A percentile compares a stretch with the other conserved stretches of the same genome.
phyloP scores from a whole-genome alignment of 1,284 basidiomycete genomes.

The Ustilago bromivora region DNA sequence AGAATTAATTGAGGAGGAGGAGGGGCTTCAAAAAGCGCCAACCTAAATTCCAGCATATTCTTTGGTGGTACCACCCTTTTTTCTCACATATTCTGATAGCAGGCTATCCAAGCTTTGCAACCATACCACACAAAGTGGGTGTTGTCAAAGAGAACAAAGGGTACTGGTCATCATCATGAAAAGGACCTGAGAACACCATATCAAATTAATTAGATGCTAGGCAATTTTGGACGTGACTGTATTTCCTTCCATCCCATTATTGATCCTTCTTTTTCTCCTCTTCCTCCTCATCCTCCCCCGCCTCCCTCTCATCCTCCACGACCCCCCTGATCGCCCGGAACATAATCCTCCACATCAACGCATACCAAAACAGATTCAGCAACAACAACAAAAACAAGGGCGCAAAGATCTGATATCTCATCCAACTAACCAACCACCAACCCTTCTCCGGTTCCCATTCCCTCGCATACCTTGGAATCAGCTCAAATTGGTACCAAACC shows the following conservation, averaged over 20 bases:
- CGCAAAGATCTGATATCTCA: constrained; percentile 67
- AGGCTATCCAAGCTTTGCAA: too few species aligned
- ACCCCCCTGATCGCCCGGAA: constrained; percentile 52
- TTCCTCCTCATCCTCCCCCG: constrained; percentile 65
- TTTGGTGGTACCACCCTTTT: too few species aligned
- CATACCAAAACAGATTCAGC: constrained; percentile 68
- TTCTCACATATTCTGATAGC: too few species aligned
- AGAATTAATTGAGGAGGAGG: too few species aligned
- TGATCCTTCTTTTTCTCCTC: constrained; percentile 51
- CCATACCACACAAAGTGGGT: too few species aligned
- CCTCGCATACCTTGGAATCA: constrained; percentile 74
- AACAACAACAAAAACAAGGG: constrained; percentile 66
- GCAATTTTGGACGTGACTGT: too few species aligned
- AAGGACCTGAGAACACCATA: too few species aligned
- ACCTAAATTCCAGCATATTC: too few species aligned
- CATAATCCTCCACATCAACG: constrained; percentile 67
- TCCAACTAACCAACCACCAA: constrained; percentile 67
- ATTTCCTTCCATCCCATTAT: constrained; percentile 1
- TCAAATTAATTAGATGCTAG: too few species aligned
- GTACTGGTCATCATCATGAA: too few species aligned
- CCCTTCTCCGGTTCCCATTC: constrained; percentile 64
- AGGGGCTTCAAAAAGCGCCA: too few species aligned
- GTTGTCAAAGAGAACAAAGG: too few species aligned
- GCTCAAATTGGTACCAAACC: constrained; percentile 83
- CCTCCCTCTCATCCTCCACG: constrained; percentile 61